Evolutionary conservation across 345 rosid species (phyloP).

Genomic region (Dovyalis caffra): DNA sequence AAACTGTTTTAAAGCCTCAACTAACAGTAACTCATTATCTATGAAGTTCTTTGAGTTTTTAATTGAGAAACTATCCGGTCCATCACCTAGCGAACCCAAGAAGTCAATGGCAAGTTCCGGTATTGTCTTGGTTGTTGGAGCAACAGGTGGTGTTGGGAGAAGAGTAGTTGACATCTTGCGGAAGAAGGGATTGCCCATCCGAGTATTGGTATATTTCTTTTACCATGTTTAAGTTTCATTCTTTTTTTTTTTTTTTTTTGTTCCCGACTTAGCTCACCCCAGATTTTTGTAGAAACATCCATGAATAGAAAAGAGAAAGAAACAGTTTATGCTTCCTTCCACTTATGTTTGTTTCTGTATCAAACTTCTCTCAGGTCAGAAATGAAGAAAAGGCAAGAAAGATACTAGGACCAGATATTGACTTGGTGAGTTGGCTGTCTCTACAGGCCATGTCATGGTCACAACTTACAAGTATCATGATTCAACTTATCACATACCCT

Average conservation of each 20-base stretch:
- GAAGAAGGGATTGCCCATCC: constrained; percentile 66
- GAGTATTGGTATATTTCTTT: constrained; percentile 56
- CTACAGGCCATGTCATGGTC: neutral
- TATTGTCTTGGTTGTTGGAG: constrained; percentile 77
- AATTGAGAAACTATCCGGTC: constrained; percentile 56
- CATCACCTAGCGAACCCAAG: constrained; percentile 40
- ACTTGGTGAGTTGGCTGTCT: constrained; percentile 55
- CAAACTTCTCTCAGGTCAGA: constrained; percentile 54
- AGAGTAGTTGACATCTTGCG: constrained; percentile 68
- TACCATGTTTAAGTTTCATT: neutral
- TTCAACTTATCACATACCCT: neutral
- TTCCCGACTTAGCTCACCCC: neutral
- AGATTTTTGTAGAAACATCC: neutral
- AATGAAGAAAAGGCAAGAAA: constrained; percentile 85
- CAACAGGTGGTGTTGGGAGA: constrained; percentile 97
- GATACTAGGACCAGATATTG: constrained; percentile 73
- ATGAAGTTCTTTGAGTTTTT: constrained; percentile 66
- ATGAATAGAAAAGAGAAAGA: neutral
- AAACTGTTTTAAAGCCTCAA: constrained; percentile 1
- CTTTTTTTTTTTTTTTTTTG: neutral
- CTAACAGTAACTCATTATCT: constrained; percentile 25
- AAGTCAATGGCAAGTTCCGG: constrained; percentile 55
- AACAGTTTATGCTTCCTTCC: neutral
- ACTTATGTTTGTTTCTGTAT: neutral
- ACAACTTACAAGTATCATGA: neutral